phyloP scores from a whole-genome alignment of 805 yeast genomes.

The Maudiozyma bulderi region DNA sequence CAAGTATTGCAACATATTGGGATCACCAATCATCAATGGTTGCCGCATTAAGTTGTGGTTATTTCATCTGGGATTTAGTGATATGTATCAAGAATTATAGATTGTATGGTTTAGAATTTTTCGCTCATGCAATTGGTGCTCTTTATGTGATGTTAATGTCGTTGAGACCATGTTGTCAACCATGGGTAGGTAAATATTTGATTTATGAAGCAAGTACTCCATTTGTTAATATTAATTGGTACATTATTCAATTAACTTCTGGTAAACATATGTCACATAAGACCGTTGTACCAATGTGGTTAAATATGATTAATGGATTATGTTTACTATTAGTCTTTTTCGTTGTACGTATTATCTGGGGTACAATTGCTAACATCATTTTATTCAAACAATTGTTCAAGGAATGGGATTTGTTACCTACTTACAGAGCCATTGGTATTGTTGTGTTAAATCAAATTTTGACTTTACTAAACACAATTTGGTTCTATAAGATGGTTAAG shows the following conservation, averaged over 20 bases:
- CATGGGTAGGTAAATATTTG: conserved; percentile 75
- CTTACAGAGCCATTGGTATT: conserved; percentile 38
- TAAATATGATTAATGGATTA: conserved; percentile 62
- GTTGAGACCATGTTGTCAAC: conserved; percentile 64
- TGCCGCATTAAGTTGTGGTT: conserved; percentile 65
- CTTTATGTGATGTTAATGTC: conserved; percentile 58
- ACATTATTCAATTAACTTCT: conserved; percentile 64
- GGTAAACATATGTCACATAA: conserved; percentile 30
- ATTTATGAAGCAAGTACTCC: conserved; percentile 87
- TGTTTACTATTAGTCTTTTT: conserved; percentile 63
- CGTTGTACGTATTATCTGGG: conserved; percentile 75
- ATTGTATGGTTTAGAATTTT: conserved; percentile 72
- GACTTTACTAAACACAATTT: conserved; percentile 59
- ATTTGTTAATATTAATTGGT: conserved; percentile 92
- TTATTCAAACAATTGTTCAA: conserved; percentile 41
- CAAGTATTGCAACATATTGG: conserved; percentile 54
- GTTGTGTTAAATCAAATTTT: conserved; percentile 52
- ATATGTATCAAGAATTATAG: conserved; percentile 56
- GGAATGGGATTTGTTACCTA: conserved; percentile 37
- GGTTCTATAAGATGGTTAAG: conserved; percentile 82
- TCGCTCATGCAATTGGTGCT: conserved; percentile 78
- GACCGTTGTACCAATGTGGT: conserved; percentile 37
- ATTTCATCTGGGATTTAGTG: conserved; percentile 81
- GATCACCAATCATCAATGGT: conserved; percentile 72
- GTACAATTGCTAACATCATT: conserved; percentile 56